A percentile compares a stretch with the other conserved stretches of the same genome.
These are phyloP conservation scores for Strobilomyces echinocephalus DNA, from an alignment of 768 basidiomycete species.

Conservation along the genomic window DNA sequence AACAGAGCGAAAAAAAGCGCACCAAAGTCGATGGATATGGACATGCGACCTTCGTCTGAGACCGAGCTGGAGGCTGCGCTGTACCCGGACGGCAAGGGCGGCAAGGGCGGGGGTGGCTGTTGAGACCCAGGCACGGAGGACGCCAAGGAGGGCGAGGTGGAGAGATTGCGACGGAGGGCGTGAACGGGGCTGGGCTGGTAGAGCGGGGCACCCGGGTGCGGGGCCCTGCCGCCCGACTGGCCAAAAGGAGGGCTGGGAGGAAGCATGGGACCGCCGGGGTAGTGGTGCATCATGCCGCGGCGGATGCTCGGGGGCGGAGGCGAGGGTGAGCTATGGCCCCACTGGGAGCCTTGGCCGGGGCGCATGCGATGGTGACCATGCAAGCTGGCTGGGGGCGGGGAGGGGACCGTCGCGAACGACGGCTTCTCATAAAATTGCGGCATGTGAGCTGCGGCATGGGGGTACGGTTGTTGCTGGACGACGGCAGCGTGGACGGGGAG, in stretches of 20 bases:
- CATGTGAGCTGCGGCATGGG: conserved; percentile 27
- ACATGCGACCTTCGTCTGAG: conserved; percentile 71
- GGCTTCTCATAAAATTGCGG: conserved; percentile 40
- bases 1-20: no score
- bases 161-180: conserved; percentile 12
- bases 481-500: conserved; percentile 31
- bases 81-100: neutral
- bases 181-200: conserved; percentile 30
- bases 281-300: neutral
- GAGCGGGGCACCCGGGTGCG: conserved; percentile 9
- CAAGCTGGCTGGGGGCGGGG: conserved; percentile 43
- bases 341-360: conserved; percentile 20
- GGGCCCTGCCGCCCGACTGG: neutral
- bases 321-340: conserved; percentile 33
- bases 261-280: neutral
- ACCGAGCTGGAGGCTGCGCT: conserved; percentile 7
- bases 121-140: neutral
- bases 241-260: neutral
- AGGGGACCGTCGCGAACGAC: conserved; percentile 38
- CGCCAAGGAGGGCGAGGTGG: conserved; percentile 23
- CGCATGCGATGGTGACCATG: conserved; percentile 22
- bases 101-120: neutral
- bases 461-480: conserved; percentile 50
- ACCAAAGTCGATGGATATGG: conserved; percentile 83
- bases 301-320: conserved; percentile 20